Base-by-base conservation (phyloP, 306 rosid genomes). In the Lagenaria siceraria region DNA sequence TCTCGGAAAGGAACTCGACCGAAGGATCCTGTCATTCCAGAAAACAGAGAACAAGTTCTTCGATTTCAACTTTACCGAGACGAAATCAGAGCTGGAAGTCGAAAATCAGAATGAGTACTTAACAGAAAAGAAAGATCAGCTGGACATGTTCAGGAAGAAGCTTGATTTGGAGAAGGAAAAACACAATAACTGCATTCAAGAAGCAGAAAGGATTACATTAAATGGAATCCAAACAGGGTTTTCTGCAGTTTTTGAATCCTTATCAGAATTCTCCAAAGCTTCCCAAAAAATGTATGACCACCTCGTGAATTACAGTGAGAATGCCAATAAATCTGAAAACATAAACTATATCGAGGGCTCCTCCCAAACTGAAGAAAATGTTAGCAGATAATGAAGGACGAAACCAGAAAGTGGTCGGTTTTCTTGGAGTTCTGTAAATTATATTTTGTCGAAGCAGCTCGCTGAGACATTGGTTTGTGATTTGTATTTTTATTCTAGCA, bases 171-270 rank as follows among this genome's bases (percentile, higher is more conserved):
- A 92, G 87, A 89, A 87, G 86, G 96, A 89, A 79, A 96, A 89
- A 80, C 98, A 89, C 88, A 87, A 84, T 7, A 81, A 78, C 46
- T 78, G 87, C 86, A 83, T 92, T 87, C 87, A 86, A 83, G 97
- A 89, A 80, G 91, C 99, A 19, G 97, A 85, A 17, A 80, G 91
- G 76, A 85, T 90, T 60, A 90, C 92, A 73, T 62, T 96, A 17
- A 80, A 81, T n/a, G 98, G 96, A 77, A 81, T 96, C 78, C 98
- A 89, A 77, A 80, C 81, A 18, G 99, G 97, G 46, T 92, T 96
- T 77, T 92, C 91, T 78, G 76, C 68, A 22, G 97, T 92, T 31
- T 93, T 96, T 19, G 93, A 89, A 74, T 89, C 99, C 68, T 78
- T 96, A 18, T 77, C 83, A 7, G 98, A 88, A 64, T 96, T 96